Percentiles rank a stretch among this genome's conserved stretches.
Conservation (phyloP, 2,329 filamentous ascomycete genomes). For the Talaromyces marneffei region DNA sequence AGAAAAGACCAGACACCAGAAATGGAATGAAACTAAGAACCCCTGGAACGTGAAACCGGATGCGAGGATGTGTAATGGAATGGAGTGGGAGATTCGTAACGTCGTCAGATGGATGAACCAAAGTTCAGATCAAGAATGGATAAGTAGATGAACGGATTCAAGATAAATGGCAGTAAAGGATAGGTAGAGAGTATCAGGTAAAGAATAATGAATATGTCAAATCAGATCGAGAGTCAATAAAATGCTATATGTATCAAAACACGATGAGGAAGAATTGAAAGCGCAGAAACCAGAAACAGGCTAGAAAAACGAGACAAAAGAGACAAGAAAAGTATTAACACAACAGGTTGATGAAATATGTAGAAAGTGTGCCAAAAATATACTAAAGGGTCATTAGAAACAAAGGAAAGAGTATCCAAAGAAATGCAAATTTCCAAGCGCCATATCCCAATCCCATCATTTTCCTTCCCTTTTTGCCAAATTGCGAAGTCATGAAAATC, state of each 20-base stretch:
- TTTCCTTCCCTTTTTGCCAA: neutral
- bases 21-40: neutral
- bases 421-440: constrained; percentile 1
- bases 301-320: neutral
- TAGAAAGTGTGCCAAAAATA: neutral
- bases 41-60: neutral
- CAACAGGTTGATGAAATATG: neutral
- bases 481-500: neutral
- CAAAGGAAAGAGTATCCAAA: neutral
- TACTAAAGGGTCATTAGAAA: neutral
- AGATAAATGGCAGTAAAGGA: neutral
- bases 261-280: neutral
- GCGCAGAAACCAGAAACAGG: neutral
- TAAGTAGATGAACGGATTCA: neutral
- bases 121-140: neutral
- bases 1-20: neutral
- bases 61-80: neutral
- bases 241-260: constrained; percentile 4
- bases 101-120: neutral
- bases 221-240: neutral
- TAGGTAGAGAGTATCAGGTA: too few species aligned
- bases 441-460: neutral
- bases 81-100: neutral
- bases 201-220: neutral
- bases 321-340: neutral